Evolutionary conservation across 108 stramenopile species (phyloP).

Genomic region (Skeletonema costatum): DNA sequence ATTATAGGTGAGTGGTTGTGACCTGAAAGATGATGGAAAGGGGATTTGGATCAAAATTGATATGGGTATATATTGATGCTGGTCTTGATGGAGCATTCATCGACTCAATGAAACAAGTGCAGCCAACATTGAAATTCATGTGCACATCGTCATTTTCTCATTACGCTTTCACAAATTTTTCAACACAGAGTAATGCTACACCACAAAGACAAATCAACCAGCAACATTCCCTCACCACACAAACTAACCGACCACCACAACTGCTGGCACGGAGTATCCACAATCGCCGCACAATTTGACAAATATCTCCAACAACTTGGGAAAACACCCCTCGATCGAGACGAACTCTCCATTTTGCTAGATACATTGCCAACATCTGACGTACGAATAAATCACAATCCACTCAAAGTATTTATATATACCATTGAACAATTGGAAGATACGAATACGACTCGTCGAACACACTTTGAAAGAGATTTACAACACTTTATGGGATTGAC

Average conservation of each 20-base stretch:
- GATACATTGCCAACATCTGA: background rate
- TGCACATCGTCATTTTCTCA: background rate
- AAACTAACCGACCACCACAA: background rate
- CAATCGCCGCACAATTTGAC: constrained; percentile 6
- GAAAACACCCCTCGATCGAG: constrained; percentile 21
- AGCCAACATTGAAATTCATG: no score
- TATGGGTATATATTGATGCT: background rate
- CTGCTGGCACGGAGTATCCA: constrained; percentile 3
- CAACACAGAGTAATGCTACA: background rate
- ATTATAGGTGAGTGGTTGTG: constrained; percentile 24
- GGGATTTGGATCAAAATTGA: background rate
- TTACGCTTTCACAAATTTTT: background rate
- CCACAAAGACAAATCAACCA: background rate
- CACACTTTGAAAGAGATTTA: constrained; percentile 35
- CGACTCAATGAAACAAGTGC: no score
- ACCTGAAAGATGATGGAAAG: background rate
- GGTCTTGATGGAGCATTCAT: no score
- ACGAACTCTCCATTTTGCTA: constrained; percentile 26
- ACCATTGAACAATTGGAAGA: constrained; percentile 54
- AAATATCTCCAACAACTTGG: constrained; percentile 14
- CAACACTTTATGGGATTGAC: constrained; percentile 40
- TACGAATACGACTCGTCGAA: constrained; percentile 24
- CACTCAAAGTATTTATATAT: constrained; percentile 49
- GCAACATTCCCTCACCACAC: background rate
- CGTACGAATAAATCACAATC: constrained; percentile 30